Evolutionary conservation across 345 rosid genomes (phyloP).

Genomic region (Eucalyptus tenuipes): DNA sequence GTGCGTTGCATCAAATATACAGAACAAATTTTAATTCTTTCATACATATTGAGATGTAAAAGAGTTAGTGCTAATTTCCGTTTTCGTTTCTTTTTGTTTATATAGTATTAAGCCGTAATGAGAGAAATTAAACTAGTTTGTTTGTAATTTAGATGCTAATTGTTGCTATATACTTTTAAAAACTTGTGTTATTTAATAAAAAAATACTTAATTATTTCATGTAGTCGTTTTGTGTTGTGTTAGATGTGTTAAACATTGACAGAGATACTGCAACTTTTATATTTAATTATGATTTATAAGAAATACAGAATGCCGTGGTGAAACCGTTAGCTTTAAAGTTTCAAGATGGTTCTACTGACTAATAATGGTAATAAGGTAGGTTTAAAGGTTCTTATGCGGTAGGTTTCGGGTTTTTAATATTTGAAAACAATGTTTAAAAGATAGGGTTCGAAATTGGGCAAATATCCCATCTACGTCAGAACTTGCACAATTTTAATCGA

Average conservation of each 20-base stretch:
- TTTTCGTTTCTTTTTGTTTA: background rate
- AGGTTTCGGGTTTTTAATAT: background rate
- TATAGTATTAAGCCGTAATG: background rate
- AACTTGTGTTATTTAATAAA: background rate
- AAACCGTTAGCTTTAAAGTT: background rate
- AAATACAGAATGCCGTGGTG: background rate
- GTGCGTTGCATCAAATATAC: no score
- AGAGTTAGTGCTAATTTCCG: background rate
- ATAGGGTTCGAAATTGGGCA: background rate
- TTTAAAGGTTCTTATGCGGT: background rate
- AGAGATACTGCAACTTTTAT: background rate
- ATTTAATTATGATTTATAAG: background rate
- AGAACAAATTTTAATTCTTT: no score
- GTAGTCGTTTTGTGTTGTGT: background rate
- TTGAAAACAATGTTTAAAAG: background rate
- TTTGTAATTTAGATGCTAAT: background rate
- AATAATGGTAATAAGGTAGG: background rate
- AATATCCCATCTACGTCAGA: background rate
- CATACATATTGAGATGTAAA: background rate
- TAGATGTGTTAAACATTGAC: background rate
- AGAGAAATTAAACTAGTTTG: background rate
- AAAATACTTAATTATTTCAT: background rate
- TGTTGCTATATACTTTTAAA: background rate
- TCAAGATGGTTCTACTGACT: background rate
- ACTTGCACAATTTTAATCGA: background rate